Evolutionary conservation across 192 early-diverging fungal species (phyloP).

Genomic region (Chytriomyces confervae): DNA sequence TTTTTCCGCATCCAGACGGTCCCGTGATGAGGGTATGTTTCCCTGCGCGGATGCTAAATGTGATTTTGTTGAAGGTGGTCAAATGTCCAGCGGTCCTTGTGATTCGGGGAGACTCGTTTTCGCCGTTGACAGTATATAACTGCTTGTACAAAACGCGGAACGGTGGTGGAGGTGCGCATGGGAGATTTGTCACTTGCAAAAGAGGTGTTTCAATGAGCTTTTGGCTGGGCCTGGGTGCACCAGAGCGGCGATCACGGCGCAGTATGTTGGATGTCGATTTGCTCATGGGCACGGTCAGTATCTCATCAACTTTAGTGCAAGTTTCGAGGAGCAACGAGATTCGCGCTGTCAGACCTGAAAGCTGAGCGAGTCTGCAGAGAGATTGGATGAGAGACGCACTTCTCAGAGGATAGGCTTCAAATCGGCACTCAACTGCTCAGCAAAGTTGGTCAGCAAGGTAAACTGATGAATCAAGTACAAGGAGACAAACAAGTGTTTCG

Average conservation of each 20-base stretch:
- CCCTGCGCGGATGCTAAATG: conserved; percentile 18
- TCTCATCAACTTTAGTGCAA: conserved; percentile 53
- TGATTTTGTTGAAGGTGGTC: neutral
- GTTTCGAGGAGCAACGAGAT: conserved; percentile 79
- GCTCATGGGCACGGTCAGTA: conserved; percentile 11
- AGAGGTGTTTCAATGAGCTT: neutral
- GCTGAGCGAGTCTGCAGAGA: conserved; percentile 63
- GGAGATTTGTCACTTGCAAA: conserved; percentile 48
- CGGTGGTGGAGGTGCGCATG: conserved; percentile 22
- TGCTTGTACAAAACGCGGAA: too few species aligned
- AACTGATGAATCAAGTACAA: conserved; percentile 85
- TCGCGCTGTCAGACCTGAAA: conserved; percentile 82
- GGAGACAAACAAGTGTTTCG: conserved; percentile 78
- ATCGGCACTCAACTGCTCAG: conserved; percentile 46
- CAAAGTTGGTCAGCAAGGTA: conserved; percentile 70
- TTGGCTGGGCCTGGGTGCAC: conserved; percentile 47
- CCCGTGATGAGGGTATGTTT: conserved; percentile 47
- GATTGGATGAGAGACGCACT: neutral
- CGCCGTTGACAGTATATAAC: too few species aligned
- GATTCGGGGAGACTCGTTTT: too few species aligned
- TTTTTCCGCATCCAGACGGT: conserved; percentile 85
- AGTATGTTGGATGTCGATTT: neutral
- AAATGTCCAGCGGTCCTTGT: neutral
- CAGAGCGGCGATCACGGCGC: conserved; percentile 28
- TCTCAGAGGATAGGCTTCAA: neutral